phyloP scores from a whole-genome alignment of 164 flowering plant species.

The Vitis rupestris region DNA sequence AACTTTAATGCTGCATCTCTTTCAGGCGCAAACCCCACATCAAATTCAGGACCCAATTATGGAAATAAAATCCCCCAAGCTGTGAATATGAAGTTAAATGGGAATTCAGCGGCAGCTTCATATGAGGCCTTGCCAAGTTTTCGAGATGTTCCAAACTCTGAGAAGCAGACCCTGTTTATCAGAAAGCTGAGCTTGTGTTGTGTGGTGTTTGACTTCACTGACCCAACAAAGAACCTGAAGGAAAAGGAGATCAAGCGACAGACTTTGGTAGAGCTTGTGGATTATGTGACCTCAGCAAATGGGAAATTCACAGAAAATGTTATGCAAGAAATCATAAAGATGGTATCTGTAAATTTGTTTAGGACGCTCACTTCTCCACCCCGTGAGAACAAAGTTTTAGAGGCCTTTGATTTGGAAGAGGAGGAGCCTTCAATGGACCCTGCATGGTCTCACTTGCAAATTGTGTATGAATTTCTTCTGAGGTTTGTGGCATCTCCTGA shows the following conservation, averaged over 20 bases:
- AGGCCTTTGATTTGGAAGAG: conserved; percentile 54
- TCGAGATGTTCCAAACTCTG: conserved; percentile 50
- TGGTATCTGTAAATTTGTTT: conserved; percentile 51
- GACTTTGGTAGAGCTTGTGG: conserved; percentile 53
- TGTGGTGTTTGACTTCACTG: conserved; percentile 46
- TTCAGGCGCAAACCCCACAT: conserved; percentile 13
- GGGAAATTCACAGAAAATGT: conserved; percentile 46
- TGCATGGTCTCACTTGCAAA: conserved; percentile 55
- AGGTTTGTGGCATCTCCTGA: conserved; percentile 60
- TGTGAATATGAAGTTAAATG: conserved; percentile 41
- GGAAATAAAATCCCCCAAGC: conserved; percentile 30
- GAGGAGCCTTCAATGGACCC: conserved; percentile 68
- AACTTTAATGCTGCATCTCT: conserved; percentile 17
- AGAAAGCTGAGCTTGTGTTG: conserved; percentile 49
- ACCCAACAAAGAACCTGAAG: conserved; percentile 46
- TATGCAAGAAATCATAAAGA: conserved; percentile 47
- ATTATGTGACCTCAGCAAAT: conserved; percentile 45
- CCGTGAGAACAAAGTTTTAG: conserved; percentile 47
- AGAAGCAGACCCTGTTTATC: conserved; percentile 49
- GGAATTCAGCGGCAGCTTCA: conserved; percentile 16
- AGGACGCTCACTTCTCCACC: conserved; percentile 42
- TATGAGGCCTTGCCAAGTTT: conserved; percentile 58
- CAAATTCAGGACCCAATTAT: conserved; percentile 23
- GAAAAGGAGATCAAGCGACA: conserved; percentile 57
- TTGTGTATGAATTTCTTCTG: conserved; percentile 53